Evolutionary conservation across 2,329 filamentous ascomycete species (phyloP).

Genomic region (Trichophyton schoenleinii): DNA sequence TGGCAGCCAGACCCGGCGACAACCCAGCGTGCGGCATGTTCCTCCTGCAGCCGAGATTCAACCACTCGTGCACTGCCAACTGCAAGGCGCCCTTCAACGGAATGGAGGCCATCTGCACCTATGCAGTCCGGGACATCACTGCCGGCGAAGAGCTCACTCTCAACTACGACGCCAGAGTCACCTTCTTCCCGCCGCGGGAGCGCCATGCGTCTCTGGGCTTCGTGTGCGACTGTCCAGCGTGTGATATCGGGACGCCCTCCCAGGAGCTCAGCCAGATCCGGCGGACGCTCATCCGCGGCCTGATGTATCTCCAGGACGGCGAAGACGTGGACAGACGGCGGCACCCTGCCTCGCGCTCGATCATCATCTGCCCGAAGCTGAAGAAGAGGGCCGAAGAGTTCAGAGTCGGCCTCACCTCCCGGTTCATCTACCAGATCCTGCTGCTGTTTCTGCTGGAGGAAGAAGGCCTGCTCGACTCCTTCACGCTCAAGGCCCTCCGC

Average conservation of each 20-base stretch:
- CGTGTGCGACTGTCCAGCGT: conserved; percentile 9
- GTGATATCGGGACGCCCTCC: not conserved
- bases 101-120: conserved; percentile 8
- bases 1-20: not conserved
- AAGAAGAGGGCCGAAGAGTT: conserved; percentile 9
- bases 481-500: not conserved
- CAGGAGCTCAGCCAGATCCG: conserved; percentile 10
- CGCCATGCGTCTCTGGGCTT: conserved; percentile 9
- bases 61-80: conserved; percentile 20
- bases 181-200: not conserved
- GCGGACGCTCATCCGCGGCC: conserved; percentile 4
- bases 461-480: conserved; percentile 13
- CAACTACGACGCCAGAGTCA: conserved; percentile 6
- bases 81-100: conserved; percentile 10
- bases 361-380: conserved; percentile 7
- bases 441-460: conserved; percentile 6
- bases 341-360: not conserved
- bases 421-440: conserved; percentile 9
- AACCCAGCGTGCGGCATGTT: not conserved
- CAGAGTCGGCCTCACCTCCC: conserved; percentile 5
- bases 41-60: conserved; percentile 9
- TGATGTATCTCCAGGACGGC: conserved; percentile 5
- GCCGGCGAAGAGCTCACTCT: conserved; percentile 18
- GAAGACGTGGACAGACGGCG: not conserved
- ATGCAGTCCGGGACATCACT: conserved; percentile 14